A percentile compares a stretch with the other conserved stretches of the same genome.
Conservation (phyloP, 345 rosid genomes). For the Firmiana major region DNA sequence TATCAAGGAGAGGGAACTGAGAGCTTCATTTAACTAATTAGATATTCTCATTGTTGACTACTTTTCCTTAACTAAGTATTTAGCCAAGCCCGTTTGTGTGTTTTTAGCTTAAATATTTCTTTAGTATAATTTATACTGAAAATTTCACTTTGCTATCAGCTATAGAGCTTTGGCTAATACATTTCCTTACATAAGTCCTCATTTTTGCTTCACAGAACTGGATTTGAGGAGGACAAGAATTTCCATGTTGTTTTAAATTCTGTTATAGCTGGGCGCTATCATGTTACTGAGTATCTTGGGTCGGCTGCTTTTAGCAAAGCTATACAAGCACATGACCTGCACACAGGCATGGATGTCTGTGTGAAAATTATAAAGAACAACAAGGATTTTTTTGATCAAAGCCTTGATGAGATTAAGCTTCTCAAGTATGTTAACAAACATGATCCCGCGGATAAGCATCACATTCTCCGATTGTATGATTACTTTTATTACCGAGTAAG, state of each 20-base stretch:
- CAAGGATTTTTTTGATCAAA: constrained; percentile 99
- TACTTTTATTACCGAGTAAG: constrained; percentile 96
- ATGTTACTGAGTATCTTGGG: constrained; percentile 98
- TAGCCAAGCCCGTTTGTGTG: neutral
- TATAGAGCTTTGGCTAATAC: constrained; percentile 2
- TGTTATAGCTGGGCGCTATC: constrained; percentile 95
- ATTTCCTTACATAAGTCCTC: constrained; percentile 15
- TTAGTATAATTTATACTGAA: neutral
- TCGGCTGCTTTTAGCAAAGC: constrained; percentile 99
- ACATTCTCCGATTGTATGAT: constrained; percentile 94
- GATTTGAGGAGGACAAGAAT: constrained; percentile 99
- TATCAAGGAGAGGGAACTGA: neutral
- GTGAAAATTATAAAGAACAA: constrained; percentile 97
- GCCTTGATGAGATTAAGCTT: constrained; percentile 98
- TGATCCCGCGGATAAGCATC: constrained; percentile 96
- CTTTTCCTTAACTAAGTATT: neutral
- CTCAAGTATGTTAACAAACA: constrained; percentile 98
- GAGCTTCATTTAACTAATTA: neutral
- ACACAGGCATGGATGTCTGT: constrained; percentile 98
- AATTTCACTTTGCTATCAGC: neutral
- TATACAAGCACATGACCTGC: constrained; percentile 98
- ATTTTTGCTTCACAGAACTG: constrained; percentile 65
- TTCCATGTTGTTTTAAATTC: constrained; percentile 94
- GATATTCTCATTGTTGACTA: neutral
- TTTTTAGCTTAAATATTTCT: neutral